Percentiles rank a stretch among this genome's conserved stretches.
Conservation (phyloP, 2,329 filamentous ascomycete genomes). For the Simplicillium aogashimaense region DNA sequence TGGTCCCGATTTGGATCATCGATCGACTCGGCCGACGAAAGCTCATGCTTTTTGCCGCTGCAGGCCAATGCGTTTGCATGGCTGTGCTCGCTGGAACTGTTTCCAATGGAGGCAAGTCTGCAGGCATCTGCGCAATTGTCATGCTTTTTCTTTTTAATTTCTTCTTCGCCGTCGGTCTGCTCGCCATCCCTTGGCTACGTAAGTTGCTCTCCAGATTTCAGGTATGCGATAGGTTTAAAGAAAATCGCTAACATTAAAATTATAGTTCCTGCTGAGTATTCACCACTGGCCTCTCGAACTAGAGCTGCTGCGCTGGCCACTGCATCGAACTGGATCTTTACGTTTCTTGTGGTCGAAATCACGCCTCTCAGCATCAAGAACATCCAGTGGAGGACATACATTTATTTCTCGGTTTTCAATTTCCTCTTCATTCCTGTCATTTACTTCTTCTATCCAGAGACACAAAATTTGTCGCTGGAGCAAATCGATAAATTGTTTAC, state of each 20-base stretch:
- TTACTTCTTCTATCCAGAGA: slow-evolving; percentile 39
- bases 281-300: slow-evolving; percentile 26
- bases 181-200: slow-evolving; percentile 27
- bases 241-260: slow-evolving; percentile 4
- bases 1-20: slow-evolving; percentile 22
- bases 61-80: slow-evolving; percentile 30
- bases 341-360: slow-evolving; percentile 26
- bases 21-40: slow-evolving; percentile 42
- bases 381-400: slow-evolving; percentile 26
- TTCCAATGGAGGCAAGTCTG: slow-evolving; percentile 21
- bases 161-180: slow-evolving; percentile 28
- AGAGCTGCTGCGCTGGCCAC: slow-evolving; percentile 26
- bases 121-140: slow-evolving; percentile 30
- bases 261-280: slow-evolving; percentile 30
- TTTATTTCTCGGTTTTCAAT: slow-evolving; percentile 27
- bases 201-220: slow-evolving; percentile 4
- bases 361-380: slow-evolving; percentile 24
- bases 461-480: slow-evolving; percentile 35
- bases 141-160: slow-evolving; percentile 34
- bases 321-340: slow-evolving; percentile 21
- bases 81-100: slow-evolving; percentile 33
- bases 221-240: neutral
- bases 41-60: slow-evolving; percentile 41
- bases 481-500: slow-evolving; percentile 34
- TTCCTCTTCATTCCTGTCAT: slow-evolving; percentile 29